Evolutionary conservation across 306 rosid species (phyloP), one percentile per base, ranked within the genome.

Genomic region (Rosa persica): DNA sequence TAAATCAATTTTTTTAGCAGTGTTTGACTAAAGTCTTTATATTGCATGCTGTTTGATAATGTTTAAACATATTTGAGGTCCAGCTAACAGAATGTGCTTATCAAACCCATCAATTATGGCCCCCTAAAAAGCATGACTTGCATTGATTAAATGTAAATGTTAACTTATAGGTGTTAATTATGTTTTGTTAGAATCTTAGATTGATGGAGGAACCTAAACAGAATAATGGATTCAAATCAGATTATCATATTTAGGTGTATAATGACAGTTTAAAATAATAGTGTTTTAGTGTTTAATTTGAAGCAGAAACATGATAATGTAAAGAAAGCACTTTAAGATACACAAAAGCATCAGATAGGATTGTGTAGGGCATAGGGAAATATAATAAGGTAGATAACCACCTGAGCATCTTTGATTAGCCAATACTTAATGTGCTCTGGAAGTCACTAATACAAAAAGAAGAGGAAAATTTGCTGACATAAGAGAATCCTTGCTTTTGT

Each of bases 311-410:
- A 79, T 74, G 72, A 73, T 81, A 79, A 81, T 81, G 67, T 80
- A 90, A 81, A 61, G 5, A 79, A 79, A 64, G 79, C 85, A 80
- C 89, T 89, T 85, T 85, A 84, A 88, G 94, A 88, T 88, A 84
- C 84, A 85, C 67, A 70, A 79, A 84, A 87, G 93, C 86, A 89
- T 85, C 88, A 85, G 69, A 64, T 64, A 80, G 51, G 91, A 88
- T 88, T 81, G 80, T 78, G 94, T 89, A 87, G 91, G 94, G 72
- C 90, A 88, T 5, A 66, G 76, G 79, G 62, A 38, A 76, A 82
- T 86, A 85, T 79, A 83, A 76, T 78, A 77, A 40, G 64, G 69
- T 72, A 83, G 72, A 80, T 65, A 81, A 76, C 47, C 87, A 74
- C 84, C 86, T 82, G 84, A 49, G 82, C 58, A 80, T 76, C 20